Base-by-base conservation (phyloP, 352 stramenopile species). In the Halophytophthora polymorphica region DNA sequence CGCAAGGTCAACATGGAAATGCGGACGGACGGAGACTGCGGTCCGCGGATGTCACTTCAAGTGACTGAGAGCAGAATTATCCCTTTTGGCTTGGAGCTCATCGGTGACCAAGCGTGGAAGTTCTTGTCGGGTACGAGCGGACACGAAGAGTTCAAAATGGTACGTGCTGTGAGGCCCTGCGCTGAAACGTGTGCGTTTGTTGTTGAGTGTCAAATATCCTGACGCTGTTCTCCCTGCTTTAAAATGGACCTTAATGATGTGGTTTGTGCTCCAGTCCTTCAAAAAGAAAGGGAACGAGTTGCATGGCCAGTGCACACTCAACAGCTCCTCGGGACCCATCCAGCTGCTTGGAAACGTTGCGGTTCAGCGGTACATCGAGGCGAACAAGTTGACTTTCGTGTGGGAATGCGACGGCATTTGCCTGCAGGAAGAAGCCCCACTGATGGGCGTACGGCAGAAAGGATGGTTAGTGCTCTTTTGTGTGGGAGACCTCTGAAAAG, bases 1-100 rank as follows among this genome's bases (percentile, higher is more conserved):
- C 53, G 62, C 17, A 75, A 67, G n/a, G 54, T 77, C 12, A 77
- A 75, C 37, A 75, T 80, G 62, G 65, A 77, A 41, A 70, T 83
- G 50, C 55, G 49, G 6, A 66, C 46, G 13, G 66, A 77, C 39
- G 59, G 52, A 43, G 52, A 59, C 12, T 45, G 47, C 35, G 43
- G 37, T 11, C 69, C 64, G 12, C 42, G 60, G 7, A 77, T 83
- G 69, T 69, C 53, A 17, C 61, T 83, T 33, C 66, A 83, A 33
- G 63, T 83, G 23, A 45, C 69, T 13, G 63, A 83, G 52, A 79
- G 61, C 43, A 58, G 56, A 8, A 37, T 58, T 2, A 33, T 79
- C 15, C 64, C 69, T 3, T 71, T 66, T 53, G 56, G 54, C 31
- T 66, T 80, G 11, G 18, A 54, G 11, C 39, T 55, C 31, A 45